These are phyloP conservation scores for Jaltomata sinuosa DNA, from an alignment of 257 asterid species.

Conservation along the genomic window DNA sequence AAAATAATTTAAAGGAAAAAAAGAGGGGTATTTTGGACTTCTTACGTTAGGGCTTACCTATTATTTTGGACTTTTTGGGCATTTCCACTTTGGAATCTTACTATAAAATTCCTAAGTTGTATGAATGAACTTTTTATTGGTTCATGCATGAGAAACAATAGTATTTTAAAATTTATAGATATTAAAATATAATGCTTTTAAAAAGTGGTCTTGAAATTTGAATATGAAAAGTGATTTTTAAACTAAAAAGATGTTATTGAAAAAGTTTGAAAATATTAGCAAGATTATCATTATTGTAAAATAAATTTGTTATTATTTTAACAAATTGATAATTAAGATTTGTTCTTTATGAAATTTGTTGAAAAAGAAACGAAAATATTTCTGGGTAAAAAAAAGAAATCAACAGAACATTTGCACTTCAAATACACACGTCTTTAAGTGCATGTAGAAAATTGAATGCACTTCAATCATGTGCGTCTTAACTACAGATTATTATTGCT, in stretches of 20 bases:
- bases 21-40: background rate
- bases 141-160: background rate
- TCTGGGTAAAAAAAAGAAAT: background rate
- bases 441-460: background rate
- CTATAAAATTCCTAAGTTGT: background rate
- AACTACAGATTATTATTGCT: background rate
- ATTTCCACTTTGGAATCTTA: too few relatives aligned
- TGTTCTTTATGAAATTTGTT: background rate
- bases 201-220: background rate
- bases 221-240: background rate
- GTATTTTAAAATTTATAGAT: background rate
- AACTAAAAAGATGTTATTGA: background rate
- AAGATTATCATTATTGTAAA: background rate
- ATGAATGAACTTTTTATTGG: background rate
- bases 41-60: background rate
- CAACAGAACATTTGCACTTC: too few relatives aligned
- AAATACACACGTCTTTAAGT: background rate
- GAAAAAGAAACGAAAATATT: too few relatives aligned
- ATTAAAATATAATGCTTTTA: too few relatives aligned
- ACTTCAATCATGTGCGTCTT: background rate
- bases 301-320: too few relatives aligned
- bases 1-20: background rate
- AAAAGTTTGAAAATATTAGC: too few relatives aligned
- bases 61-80: background rate
- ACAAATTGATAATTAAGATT: too few relatives aligned